Base-by-base conservation (phyloP, 1,284 basidiomycete genomes). In the Tylopilus sp. region DNA sequence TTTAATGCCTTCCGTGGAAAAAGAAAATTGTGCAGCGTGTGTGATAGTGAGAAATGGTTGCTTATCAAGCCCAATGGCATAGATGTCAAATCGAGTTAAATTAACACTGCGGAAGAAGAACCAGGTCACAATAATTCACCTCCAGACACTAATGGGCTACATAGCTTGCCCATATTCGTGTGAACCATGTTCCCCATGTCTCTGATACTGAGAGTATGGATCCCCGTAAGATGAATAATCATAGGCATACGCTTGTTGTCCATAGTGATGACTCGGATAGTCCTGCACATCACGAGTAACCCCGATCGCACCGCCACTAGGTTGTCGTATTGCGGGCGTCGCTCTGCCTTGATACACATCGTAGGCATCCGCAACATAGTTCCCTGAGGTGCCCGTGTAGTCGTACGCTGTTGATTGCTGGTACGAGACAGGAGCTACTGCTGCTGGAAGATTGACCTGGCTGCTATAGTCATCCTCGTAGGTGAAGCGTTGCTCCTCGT, bases 401-500 rank as follows among this genome's bases (percentile, higher is more conserved):
- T 65, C 68, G 47, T 79, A 76, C 16, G 63, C 44, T 41, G 69
- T 71, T 15, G 71, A 66, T 63, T 68, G 71, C 60, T 84, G 81
- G 41, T 85, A 82, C 32, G 82, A 83, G 64, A 88, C 84, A 6
- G 89, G 86, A 55, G 89, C 89, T 29, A 86, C 88, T 32, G 83
- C 80, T 2, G 81, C 68, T 24, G 89, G 75, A 15, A 92, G 84
- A 72, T 90, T 85, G 36, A 83, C 79, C 36, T 84, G 85, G 71
- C 89, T 91, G 63, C 88, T 87, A 69, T 89, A 85, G 63, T 91
- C 88, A 61, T 91, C 90, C 62, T 89, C 89, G 69, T 90, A 89
- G 39, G 70, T 63, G 52, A 81, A 79, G 62, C 84, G 69, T 57
- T 78, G 79, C 56, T 86, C 84, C 53, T 89, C 87, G 44, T 89